A percentile compares a stretch with the other conserved stretches of the same genome.
Evolutionary conservation across 2,329 filamentous ascomycete species (phyloP).

Genomic region (Cercospora beticola): DNA sequence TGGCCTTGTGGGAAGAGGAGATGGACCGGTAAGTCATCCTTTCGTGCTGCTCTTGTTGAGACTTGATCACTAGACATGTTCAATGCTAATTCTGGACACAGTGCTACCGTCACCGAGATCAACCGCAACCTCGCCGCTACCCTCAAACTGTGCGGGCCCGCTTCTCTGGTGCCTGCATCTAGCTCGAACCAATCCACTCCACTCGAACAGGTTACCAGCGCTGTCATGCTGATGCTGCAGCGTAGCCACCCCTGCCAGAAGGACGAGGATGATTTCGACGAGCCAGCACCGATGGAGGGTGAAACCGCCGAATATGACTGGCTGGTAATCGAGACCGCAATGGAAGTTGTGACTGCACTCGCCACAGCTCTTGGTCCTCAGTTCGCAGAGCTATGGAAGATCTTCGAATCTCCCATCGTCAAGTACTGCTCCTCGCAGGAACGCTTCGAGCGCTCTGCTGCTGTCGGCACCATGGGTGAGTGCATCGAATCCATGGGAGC

Average conservation of each 20-base stretch:
- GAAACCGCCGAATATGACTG: conserved; percentile 96
- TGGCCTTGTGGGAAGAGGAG: conserved; percentile 85
- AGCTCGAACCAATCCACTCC: conserved; percentile 53
- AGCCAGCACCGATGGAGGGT: conserved; percentile 64
- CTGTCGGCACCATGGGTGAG: conserved; percentile 89
- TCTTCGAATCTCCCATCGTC: conserved; percentile 88
- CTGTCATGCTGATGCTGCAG: conserved; percentile 76
- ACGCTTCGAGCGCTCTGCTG: conserved; percentile 81
- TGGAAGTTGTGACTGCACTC: conserved; percentile 85
- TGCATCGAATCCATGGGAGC: conserved; percentile 80
- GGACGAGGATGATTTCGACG: conserved; percentile 79
- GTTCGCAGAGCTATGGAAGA: conserved; percentile 89
- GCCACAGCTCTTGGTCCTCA: conserved; percentile 75
- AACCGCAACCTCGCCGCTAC: conserved; percentile 90
- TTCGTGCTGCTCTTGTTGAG: conserved; percentile 19
- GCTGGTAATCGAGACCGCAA: conserved; percentile 90
- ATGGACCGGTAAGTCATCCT: conserved; percentile 76
- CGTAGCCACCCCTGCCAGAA: conserved; percentile 92
- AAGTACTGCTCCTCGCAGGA: conserved; percentile 86
- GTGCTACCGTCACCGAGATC: conserved; percentile 87
- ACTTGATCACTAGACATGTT: conserved; percentile 67
- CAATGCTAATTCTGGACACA: conserved; percentile 44
- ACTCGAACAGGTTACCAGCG: conserved; percentile 64
- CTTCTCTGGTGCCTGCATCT: conserved; percentile 67
- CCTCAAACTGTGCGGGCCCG: conserved; percentile 85